Base-by-base conservation (phyloP, 352 stramenopile species). In the Globisporangium barbulae region DNA sequence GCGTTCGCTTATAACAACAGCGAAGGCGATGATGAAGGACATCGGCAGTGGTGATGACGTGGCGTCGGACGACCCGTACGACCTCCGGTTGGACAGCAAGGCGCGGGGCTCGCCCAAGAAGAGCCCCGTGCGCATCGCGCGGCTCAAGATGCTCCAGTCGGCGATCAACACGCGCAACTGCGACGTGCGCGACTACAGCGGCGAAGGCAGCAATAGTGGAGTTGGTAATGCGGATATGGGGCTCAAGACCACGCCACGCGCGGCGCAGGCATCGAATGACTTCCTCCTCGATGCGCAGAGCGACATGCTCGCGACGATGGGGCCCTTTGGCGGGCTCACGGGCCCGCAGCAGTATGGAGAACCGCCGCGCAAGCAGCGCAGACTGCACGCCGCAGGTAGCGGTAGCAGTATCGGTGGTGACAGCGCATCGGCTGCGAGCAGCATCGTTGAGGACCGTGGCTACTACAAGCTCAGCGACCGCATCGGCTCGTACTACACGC, bases 401-500 rank as follows among this genome's bases (percentile, higher is more conserved):
- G 30, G 54, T 10, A 4, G 35, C 5, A 21, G 37, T 13, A n/a
- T 0, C 3, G 15, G 42, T 7, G 21, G 15, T 17, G 56, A 62
- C 42, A 54, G 42, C 42, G 42, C 54, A 31, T 50, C 37, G 50
- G 30, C 31, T n/a, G 33, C 25, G 15, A 61, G 41, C 35, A 75
- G 58, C 10, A 53, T 68, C 25, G 65, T 78, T 3, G 81, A 95
- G 59, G 86, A 93, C 50, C 71, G 83, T 28, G 71, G 71, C 2
- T 95, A 94, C 63, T 92, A 91, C 59, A 82, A 83, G 35, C 45
- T 90, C n/a, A 95, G 85, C 48, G 87, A 95, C 62, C 81, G 85
- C 8, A 93, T 95, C 37, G 87, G 80, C 42, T 67, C 78, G 3
- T 87, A 74, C 45, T 95, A 95, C 68, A 93, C 87, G 17, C 74